Evolutionary conservation across 148 eudicot genomes (phyloP).

Genomic region (Chenopodium album): DNA sequence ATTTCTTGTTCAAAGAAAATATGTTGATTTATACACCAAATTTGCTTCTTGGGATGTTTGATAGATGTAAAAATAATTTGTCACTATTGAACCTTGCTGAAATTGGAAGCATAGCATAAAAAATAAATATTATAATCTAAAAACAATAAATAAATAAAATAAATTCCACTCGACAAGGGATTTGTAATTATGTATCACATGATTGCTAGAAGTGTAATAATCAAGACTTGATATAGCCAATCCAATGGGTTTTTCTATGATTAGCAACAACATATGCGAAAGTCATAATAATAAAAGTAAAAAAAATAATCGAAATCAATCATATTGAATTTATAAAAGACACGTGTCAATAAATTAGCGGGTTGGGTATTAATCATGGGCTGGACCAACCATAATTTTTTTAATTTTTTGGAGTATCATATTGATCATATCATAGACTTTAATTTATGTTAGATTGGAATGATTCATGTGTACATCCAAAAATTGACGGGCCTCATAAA

Average conservation of each 20-base stretch:
- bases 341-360: constrained; percentile 14
- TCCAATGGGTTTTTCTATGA: constrained; percentile 11
- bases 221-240: constrained; percentile 19
- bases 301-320: constrained; percentile 4
- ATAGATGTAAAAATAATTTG: background rate
- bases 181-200: constrained; percentile 11
- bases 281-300: background rate
- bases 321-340: background rate
- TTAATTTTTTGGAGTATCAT: background rate
- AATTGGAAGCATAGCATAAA: background rate
- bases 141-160: too few relatives aligned
- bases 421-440: constrained; percentile 8
- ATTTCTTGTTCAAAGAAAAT: background rate
- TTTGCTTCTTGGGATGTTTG: background rate
- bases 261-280: background rate
- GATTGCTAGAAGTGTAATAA: constrained; percentile 20
- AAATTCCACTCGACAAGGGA: too few relatives aligned
- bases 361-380: constrained; percentile 23
- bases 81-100: constrained; percentile 3
- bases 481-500: background rate
- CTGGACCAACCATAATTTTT: constrained; percentile 7
- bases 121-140: too few relatives aligned
- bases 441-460: background rate
- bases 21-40: background rate
- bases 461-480: background rate